Evolutionary conservation across 1,139 yeast genomes (phyloP).

Genomic region (Debaryomyces robertsiae): DNA sequence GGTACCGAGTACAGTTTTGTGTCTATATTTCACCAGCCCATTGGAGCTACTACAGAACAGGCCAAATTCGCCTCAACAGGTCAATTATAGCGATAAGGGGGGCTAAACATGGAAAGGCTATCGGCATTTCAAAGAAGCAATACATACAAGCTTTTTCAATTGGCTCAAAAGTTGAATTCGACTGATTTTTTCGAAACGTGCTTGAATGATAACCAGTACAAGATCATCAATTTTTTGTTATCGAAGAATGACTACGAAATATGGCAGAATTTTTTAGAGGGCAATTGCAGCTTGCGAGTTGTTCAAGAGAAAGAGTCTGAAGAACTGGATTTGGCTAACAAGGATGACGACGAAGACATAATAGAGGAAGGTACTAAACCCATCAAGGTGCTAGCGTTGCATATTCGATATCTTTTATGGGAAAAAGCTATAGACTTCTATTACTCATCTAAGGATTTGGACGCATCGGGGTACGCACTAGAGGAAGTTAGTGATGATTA

Average conservation of each 20-base stretch:
- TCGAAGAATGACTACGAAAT: slow-evolving; percentile 33
- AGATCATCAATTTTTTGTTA: slow-evolving; percentile 50
- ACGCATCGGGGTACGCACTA: slow-evolving; percentile 26
- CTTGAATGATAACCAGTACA: slow-evolving; percentile 62
- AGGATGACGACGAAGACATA: slow-evolving; percentile 14
- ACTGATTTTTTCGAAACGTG: slow-evolving; percentile 58
- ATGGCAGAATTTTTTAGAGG: slow-evolving; percentile 59
- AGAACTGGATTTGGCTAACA: slow-evolving; percentile 15
- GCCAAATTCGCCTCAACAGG: too few species aligned
- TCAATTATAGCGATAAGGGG: background rate
- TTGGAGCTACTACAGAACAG: too few species aligned
- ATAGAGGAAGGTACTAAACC: slow-evolving; percentile 47
- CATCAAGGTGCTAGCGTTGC: slow-evolving; percentile 59
- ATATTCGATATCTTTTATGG: slow-evolving; percentile 69
- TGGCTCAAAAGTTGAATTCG: slow-evolving; percentile 51
- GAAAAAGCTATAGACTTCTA: slow-evolving; percentile 69
- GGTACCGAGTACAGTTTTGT: too few species aligned
- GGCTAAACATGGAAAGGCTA: slow-evolving; percentile 40
- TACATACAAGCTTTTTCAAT: slow-evolving; percentile 40
- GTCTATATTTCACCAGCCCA: too few species aligned
- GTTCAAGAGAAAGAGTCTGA: slow-evolving; percentile 15
- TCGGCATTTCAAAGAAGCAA: slow-evolving; percentile 47
- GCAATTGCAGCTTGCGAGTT: slow-evolving; percentile 47
- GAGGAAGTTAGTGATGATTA: slow-evolving; percentile 43
- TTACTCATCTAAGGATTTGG: slow-evolving; percentile 35